Percentiles rank a stretch among this genome's conserved stretches.
Evolutionary conservation across 371 early-diverging fungal species (phyloP).

Genomic region (Circinella minor): DNA sequence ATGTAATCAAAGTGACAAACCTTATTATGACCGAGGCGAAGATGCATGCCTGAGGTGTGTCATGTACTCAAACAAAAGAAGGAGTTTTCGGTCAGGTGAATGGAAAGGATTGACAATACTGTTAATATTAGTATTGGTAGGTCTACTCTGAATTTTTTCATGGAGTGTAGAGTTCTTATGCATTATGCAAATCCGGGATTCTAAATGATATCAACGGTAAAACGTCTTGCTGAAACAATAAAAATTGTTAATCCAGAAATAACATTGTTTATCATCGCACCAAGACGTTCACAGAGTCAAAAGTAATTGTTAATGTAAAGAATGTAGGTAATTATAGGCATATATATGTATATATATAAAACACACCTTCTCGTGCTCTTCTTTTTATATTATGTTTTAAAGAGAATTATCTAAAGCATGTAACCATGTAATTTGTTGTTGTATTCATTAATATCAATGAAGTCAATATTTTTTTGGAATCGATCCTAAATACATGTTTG

Average conservation of each 20-base stretch:
- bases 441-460: slow-evolving; percentile 94
- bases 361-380: no score
- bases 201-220: slow-evolving; percentile 98
- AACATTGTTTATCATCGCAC: slow-evolving; percentile 97
- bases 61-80: slow-evolving; percentile 94
- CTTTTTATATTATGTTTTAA: no score
- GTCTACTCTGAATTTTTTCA: slow-evolving; percentile 98
- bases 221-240: slow-evolving; percentile 92
- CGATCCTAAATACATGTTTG: slow-evolving; percentile 93
- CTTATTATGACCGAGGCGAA: slow-evolving; percentile 84
- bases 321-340: slow-evolving; percentile 65
- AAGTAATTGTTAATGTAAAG: slow-evolving; percentile 97
- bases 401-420: slow-evolving; percentile 57
- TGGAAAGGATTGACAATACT: slow-evolving; percentile 97
- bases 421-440: slow-evolving; percentile 99
- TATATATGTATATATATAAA: no score
- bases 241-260: slow-evolving; percentile 89
- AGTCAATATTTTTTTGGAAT: slow-evolving; percentile 92
- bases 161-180: slow-evolving; percentile 98
- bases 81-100: slow-evolving; percentile 81
- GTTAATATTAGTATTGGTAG: slow-evolving; percentile 99
- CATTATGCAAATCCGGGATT: slow-evolving; percentile 78
- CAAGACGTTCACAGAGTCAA: slow-evolving; percentile 99
- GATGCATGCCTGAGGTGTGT: slow-evolving; percentile 95
- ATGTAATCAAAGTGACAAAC: slow-evolving; percentile 83